Percentiles rank a stretch among this genome's conserved stretches.
Conservation (phyloP, 306 rosid genomes). For the Dalbergia cochinchinensis region DNA sequence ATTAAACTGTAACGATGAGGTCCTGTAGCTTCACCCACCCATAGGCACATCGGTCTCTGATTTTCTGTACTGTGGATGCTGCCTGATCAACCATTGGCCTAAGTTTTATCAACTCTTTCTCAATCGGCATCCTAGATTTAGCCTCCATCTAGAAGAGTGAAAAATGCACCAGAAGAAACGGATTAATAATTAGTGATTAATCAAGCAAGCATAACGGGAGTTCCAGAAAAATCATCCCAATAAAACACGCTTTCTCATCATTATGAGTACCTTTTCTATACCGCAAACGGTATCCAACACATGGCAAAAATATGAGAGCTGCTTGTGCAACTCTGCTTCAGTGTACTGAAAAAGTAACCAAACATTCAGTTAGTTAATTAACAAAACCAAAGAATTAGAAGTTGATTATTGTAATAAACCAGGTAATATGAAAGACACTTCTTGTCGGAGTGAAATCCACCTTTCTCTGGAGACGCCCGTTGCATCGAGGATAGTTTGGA, state of each 20-base stretch:
- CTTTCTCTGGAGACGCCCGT: slow-evolving; percentile 80
- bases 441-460: slow-evolving; percentile 50
- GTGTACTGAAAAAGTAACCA: slow-evolving; percentile 68
- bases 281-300: slow-evolving; percentile 70
- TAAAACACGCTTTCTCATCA: background rate
- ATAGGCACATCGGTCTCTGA: slow-evolving; percentile 83
- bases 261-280: slow-evolving; percentile 74
- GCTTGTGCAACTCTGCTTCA: slow-evolving; percentile 84
- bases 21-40: slow-evolving; percentile 88
- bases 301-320: slow-evolving; percentile 83
- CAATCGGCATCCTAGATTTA: slow-evolving; percentile 62
- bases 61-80: slow-evolving; percentile 65
- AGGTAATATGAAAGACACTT: slow-evolving; percentile 1
- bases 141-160: slow-evolving; percentile 60
- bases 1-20: slow-evolving; percentile 61
- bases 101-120: slow-evolving; percentile 72
- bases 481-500: slow-evolving; percentile 92
- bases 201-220: slow-evolving; percentile 25
- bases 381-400: slow-evolving; percentile 4
- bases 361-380: background rate
- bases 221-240: background rate
- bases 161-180: background rate
- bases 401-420: background rate
- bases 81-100: slow-evolving; percentile 69
- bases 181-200: slow-evolving; percentile 5